Base-by-base conservation (phyloP, 2,329 filamentous ascomycete species). In the Septoria linicola region DNA sequence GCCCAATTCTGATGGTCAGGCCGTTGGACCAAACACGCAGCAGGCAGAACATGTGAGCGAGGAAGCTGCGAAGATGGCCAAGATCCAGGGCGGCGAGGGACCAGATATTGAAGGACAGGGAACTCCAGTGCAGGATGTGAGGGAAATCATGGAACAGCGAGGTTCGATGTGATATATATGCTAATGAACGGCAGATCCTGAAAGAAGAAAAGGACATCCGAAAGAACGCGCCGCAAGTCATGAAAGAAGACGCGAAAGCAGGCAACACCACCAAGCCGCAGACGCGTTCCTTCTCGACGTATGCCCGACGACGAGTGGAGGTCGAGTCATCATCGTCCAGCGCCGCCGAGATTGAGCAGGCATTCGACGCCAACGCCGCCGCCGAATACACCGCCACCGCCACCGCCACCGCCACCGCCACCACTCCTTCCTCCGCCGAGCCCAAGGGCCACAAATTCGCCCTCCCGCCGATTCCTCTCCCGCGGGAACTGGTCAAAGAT, bases 401-500 rank as follows among this genome's bases (percentile, higher is more conserved):
- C 13, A 50, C 50, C 42, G 19, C 53, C 14, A 41, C 31, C n/a
- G n/a, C n/a, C n/a, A n/a, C n/a, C n/a, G n/a, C n/a, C n/a, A n/a
- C n/a, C 46, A 42, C 40, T 23, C 44, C 59, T 67, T 53, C 60
- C 54, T 40, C 40, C 49, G 30, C 43, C 82, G 62, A 54, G 76
- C 84, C 42, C n/a, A 43, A 76, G 11, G 87, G 88, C n/a, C 78
- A 88, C 68, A 95, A 92, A 67, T 96, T 89, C 65, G 82, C 81
- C 3, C 73, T 89, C 57, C 90, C 90, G 1, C 74, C 77, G 30
- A 73, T 84, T 49, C 83, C 86, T 5, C 75, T 90, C 45, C 80
- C 85, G 8, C 78, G 80, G 50, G 74, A 77, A 21, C 71, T 77
- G 51, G 79, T 88, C 71, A 73, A 92, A 63, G 87, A 90, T 71